A percentile compares a stretch with the other conserved stretches of the same genome.
phyloP scores from a whole-genome alignment of 2,329 filamentous ascomycete genomes.

The Xylaria sp. region DNA sequence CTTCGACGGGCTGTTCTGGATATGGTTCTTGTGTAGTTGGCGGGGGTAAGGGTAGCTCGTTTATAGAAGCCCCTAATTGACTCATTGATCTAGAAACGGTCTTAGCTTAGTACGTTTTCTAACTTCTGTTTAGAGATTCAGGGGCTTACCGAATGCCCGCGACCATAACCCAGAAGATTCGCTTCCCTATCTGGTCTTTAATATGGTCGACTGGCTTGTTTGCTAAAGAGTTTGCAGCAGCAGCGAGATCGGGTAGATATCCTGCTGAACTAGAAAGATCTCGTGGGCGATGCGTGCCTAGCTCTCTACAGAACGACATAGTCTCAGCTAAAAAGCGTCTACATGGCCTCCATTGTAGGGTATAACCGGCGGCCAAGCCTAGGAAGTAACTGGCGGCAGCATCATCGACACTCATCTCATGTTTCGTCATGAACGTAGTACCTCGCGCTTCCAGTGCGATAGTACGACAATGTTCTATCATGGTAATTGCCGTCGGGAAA shows the following conservation, averaged over 20 bases:
- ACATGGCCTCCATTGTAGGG: slow-evolving; percentile 69
- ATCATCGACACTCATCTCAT: slow-evolving; percentile 62
- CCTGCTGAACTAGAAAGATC: slow-evolving; percentile 32
- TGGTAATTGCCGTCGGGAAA: slow-evolving; percentile 71
- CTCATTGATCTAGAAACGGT: slow-evolving; percentile 66
- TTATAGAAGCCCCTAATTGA: slow-evolving; percentile 74
- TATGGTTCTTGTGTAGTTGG: slow-evolving; percentile 77
- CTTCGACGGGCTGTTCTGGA: slow-evolving; percentile 78
- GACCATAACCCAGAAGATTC: slow-evolving; percentile 85
- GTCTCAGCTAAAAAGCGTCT: slow-evolving; percentile 76
- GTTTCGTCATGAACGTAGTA: slow-evolving; percentile 50
- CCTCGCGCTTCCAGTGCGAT: slow-evolving; percentile 73
- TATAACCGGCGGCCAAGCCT: slow-evolving; percentile 69
- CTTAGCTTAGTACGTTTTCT: slow-evolving; percentile 18
- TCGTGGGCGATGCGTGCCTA: slow-evolving; percentile 67
- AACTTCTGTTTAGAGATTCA: background rate
- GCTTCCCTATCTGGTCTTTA: slow-evolving; percentile 74
- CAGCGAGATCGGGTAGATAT: slow-evolving; percentile 41
- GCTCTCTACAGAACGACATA: slow-evolving; percentile 69
- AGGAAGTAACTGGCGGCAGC: slow-evolving; percentile 79
- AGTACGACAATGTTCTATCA: slow-evolving; percentile 73
- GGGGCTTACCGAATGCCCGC: slow-evolving; percentile 68
- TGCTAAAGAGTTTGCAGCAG: slow-evolving; percentile 47
- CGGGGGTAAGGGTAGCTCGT: slow-evolving; percentile 76
- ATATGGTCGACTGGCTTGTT: slow-evolving; percentile 67